Base-by-base conservation (phyloP, 2,329 filamentous ascomycete species). In the Whalleya microplaca region DNA sequence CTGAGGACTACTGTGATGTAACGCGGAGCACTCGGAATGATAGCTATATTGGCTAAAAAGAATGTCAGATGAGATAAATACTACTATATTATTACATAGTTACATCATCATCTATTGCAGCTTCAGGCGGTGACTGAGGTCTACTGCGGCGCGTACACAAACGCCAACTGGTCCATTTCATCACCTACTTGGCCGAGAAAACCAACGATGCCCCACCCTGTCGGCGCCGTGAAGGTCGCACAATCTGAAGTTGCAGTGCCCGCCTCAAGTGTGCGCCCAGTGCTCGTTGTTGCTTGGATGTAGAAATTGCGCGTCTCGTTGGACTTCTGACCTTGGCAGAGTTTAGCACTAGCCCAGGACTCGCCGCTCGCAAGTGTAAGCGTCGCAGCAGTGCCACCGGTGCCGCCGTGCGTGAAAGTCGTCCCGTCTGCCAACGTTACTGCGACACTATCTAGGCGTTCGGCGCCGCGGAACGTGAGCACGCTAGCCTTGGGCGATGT, bases 131-230 rank as follows among this genome's bases (percentile, higher is more conserved):
- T 3, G 14, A 37, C 32, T 3, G 14, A 6, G 32, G 14, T 37
- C 32, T 37, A 37, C 32, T 73, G 71, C 16, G 74, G 75, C 18
- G 75, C 77, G 58, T 78, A 81, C 23, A 80, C 68, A 57, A 82
- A 78, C 0, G 70, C 82, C 40, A 86, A 64, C 67, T 80, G 78
- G 66, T 86, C 83, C 44, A 86, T 64, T 70, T 85, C 82, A 55
- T 83, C 80, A 0, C 81, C 83, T 56, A 66, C 71, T 64, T 80
- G 77, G 16, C 67, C 67, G 3, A 69, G 43, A 47, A 65, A 69
- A 2, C 66, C 67, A 8, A 78, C 75, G 62, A 81, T 75, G 3
- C 69, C 73, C 70, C 74, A 79, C 2, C 77, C 78, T 12, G 59
- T 50, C 21, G 75, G 75, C 5, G 76, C 76, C 29, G 65, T 68